Percentiles rank a stretch among this genome's conserved stretches.
Evolutionary conservation across 352 stramenopile genomes (phyloP).

Genomic region (Thalassiosira mediterranea): DNA sequence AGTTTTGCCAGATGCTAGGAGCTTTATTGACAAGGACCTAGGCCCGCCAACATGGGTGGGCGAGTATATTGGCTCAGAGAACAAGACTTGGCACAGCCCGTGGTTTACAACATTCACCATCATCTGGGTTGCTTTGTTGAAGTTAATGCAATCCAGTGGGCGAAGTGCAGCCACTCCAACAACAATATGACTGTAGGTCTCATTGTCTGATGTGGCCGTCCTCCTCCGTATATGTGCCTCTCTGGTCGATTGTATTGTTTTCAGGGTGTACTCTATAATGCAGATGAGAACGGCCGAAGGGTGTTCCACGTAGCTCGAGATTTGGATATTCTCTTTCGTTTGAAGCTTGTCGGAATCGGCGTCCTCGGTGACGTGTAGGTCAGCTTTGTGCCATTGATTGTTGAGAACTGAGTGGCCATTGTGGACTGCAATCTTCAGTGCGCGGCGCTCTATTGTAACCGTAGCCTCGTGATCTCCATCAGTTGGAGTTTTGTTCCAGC

Average conservation of each 20-base stretch:
- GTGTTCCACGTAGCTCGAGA: slow-evolving; percentile 26
- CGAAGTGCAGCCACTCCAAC: background rate
- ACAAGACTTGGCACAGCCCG: background rate
- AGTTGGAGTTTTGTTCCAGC: slow-evolving; percentile 23
- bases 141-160: background rate
- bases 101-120: background rate
- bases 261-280: slow-evolving; percentile 30
- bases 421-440: slow-evolving; percentile 39
- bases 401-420: slow-evolving; percentile 41
- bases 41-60: too few relatives aligned
- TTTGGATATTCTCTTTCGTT: slow-evolving; percentile 18
- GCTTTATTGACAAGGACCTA: too few relatives aligned
- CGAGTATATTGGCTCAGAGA: background rate
- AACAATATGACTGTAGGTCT: background rate
- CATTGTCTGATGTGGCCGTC: background rate
- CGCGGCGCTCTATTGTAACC: slow-evolving; percentile 1
- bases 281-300: slow-evolving; percentile 18
- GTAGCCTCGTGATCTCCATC: slow-evolving; percentile 4
- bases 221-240: slow-evolving; percentile 5
- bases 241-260: slow-evolving; percentile 9
- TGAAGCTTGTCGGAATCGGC: slow-evolving; percentile 15
- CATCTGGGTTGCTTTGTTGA: background rate
- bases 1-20: too few relatives aligned
- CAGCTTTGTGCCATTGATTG: slow-evolving; percentile 42
- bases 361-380: slow-evolving; percentile 16